Evolutionary conservation across 306 rosid species (phyloP).

Genomic region (Abrus precatorius): DNA sequence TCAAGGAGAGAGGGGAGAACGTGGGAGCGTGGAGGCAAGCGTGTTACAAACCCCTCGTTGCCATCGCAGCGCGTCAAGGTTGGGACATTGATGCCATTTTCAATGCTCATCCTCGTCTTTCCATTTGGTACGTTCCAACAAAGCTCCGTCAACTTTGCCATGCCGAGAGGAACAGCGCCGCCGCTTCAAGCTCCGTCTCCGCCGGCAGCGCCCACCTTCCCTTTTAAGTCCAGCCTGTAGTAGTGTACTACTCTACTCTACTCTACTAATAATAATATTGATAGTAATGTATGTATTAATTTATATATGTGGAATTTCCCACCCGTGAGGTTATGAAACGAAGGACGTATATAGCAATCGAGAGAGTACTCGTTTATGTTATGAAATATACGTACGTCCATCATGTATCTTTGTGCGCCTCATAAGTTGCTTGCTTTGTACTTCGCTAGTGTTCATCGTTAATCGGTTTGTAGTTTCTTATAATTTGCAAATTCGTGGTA

Average conservation of each 20-base stretch:
- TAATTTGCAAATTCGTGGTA: too few species aligned
- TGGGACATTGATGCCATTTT: conserved; percentile 97
- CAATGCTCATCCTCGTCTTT: conserved; percentile 80
- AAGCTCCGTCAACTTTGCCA: conserved; percentile 97
- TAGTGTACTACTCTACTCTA: neutral
- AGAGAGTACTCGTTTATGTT: neutral
- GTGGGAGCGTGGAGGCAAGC: conserved; percentile 95
- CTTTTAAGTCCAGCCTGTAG: conserved; percentile 37
- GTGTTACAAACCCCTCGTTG: conserved; percentile 84
- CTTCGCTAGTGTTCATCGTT: neutral
- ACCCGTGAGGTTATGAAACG: neutral
- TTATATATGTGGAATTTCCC: neutral
- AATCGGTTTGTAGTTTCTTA: too few species aligned
- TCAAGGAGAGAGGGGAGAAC: conserved; percentile 86
- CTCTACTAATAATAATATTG: too few species aligned
- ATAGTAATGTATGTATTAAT: neutral
- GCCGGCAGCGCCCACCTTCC: conserved; percentile 54
- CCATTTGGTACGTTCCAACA: conserved; percentile 94
- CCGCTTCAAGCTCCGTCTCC: conserved; percentile 70
- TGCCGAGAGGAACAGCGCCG: conserved; percentile 69
- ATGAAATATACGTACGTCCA: neutral
- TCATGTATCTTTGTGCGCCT: neutral
- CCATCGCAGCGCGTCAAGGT: conserved; percentile 77
- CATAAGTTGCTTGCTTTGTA: neutral
- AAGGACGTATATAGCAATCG: neutral